Conservation (phyloP, 2,329 filamentous ascomycete species). For the Neopestalotiopsis sp. region DNA sequence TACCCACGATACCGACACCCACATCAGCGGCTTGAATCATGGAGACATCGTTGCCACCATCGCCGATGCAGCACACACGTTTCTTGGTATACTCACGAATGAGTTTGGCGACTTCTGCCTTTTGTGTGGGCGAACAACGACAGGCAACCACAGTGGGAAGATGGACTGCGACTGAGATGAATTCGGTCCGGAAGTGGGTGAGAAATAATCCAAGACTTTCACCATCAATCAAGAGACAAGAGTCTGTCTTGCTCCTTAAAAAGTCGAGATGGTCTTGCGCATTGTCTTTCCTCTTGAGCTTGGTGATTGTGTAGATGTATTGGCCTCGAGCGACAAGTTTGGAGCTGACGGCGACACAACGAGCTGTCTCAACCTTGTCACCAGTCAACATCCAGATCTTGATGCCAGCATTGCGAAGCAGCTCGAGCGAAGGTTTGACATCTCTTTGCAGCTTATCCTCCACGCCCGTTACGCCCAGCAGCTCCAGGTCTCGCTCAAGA, state of each 20-base stretch:
- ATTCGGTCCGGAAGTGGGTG: conserved; percentile 80
- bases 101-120: conserved; percentile 89
- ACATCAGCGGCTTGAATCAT: conserved; percentile 99
- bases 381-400: conserved; percentile 99
- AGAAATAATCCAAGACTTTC: conserved; percentile 87
- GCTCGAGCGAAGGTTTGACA: conserved; percentile 92
- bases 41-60: conserved; percentile 96
- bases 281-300: conserved; percentile 81
- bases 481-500: conserved; percentile 86
- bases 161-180: conserved; percentile 85
- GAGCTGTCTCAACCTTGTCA: conserved; percentile 96
- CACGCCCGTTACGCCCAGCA: conserved; percentile 96
- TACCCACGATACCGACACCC: conserved; percentile 96
- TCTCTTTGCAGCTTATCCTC: conserved; percentile 96
- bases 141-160: conserved; percentile 94
- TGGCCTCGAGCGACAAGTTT: conserved; percentile 93
- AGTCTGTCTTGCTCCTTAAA: conserved; percentile 83
- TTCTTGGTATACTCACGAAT: conserved; percentile 94
- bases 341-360: conserved; percentile 93
- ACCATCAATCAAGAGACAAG: conserved; percentile 91
- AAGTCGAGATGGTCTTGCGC: conserved; percentile 90
- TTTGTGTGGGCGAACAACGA: conserved; percentile 95
- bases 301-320: conserved; percentile 92
- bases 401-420: conserved; percentile 94
- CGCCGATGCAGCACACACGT: conserved; percentile 95